Evolutionary conservation across 257 asterid species (phyloP).

Genomic region (Oldenlandia corymbosa): DNA sequence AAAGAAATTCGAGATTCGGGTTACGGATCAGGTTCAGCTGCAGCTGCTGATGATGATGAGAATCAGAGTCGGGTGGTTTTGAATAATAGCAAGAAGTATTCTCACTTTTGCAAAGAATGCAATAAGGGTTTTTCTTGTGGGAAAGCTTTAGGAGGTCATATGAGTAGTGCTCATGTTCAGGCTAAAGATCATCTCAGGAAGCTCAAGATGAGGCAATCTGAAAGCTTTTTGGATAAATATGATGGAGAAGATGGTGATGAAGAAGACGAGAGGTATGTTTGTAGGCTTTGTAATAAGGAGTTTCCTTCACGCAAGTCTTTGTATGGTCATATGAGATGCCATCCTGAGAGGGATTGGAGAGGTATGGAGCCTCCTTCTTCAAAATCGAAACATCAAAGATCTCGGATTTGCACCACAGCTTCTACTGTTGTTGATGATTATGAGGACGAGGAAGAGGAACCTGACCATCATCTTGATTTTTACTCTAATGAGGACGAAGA

Average conservation of each 20-base stretch:
- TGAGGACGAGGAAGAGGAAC: background rate
- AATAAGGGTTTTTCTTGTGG: conserved; percentile 47
- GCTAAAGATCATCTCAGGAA: conserved; percentile 36
- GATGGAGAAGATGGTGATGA: background rate
- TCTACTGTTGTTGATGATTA: background rate
- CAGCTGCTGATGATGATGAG: no score
- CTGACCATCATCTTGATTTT: no score
- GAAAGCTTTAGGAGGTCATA: conserved; percentile 75
- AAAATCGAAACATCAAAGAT: background rate
- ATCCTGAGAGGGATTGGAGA: conserved; percentile 51
- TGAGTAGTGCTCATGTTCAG: conserved; percentile 75
- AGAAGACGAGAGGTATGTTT: background rate
- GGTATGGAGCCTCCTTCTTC: conserved; percentile 48
- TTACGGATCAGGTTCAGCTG: no score
- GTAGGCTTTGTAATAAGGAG: conserved; percentile 20
- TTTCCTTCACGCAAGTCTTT: conserved; percentile 43
- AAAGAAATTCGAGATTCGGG: no score
- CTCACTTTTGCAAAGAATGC: conserved; percentile 44
- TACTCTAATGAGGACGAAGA: no score
- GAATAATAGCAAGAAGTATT: no score
- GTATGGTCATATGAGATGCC: conserved; percentile 66
- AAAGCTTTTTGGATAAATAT: conserved; percentile 2
- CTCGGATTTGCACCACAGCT: background rate
- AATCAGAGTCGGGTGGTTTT: no score
- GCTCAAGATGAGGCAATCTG: conserved; percentile 17